Percentiles rank a stretch among this genome's conserved stretches.
Conservation (phyloP, 2,329 filamentous ascomycete species). For the Apiospora rasikravindrae region DNA sequence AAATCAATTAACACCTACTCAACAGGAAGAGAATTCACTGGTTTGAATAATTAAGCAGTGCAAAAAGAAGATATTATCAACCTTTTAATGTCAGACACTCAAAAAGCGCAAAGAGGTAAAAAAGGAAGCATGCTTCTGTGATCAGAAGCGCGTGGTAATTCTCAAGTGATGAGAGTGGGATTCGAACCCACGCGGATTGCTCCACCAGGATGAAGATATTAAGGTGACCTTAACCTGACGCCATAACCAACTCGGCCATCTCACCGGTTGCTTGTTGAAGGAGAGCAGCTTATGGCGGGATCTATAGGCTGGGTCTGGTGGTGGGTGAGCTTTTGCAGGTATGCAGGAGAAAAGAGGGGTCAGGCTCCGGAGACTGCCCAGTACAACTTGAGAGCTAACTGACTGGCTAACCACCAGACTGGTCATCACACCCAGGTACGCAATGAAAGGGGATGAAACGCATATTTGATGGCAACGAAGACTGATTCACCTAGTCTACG, state of each 20-base stretch:
- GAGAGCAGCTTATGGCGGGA: not conserved
- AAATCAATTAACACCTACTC: too few relatives aligned
- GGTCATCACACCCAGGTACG: not conserved
- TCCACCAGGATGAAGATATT: conserved; percentile 21
- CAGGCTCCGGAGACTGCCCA: not conserved
- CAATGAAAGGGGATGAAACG: not conserved
- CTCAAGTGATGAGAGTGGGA: conserved; percentile 35
- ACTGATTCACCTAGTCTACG: not conserved
- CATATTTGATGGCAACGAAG: not conserved
- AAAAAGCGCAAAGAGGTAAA: not conserved
- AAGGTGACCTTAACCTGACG: conserved; percentile 22
- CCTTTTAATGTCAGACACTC: not conserved
- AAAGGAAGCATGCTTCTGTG: conserved; percentile 6
- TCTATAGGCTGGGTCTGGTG: not conserved
- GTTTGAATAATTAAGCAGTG: too few relatives aligned
- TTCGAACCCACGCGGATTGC: conserved; percentile 37
- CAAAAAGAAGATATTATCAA: not conserved
- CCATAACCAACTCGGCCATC: conserved; percentile 22
- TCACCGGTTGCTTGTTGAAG: conserved; percentile 10
- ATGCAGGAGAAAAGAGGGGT: conserved; percentile 10
- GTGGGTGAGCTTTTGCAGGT: not conserved
- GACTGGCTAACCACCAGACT: not conserved
- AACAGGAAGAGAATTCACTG: too few relatives aligned
- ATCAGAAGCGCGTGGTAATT: conserved; percentile 8
- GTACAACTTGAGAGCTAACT: not conserved